phyloP scores from a whole-genome alignment of 2,329 filamentous ascomycete species.

The Plectosphaerella plurivora region DNA sequence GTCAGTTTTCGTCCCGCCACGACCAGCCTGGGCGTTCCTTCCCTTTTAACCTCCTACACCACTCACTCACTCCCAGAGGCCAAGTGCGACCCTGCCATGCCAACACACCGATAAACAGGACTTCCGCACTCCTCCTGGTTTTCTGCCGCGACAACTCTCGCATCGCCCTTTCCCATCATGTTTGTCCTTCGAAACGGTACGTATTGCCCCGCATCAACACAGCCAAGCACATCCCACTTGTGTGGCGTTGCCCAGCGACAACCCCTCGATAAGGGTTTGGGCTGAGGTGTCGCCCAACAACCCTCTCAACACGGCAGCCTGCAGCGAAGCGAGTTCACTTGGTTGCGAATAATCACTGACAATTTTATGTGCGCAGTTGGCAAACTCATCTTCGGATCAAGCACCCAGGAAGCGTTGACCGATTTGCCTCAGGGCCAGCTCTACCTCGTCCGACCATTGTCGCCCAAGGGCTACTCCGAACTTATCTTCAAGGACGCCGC shows the following conservation, averaged over 20 bases:
- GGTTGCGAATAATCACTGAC: background rate
- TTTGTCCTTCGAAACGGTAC: constrained; percentile 34
- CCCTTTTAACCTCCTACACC: constrained; percentile 3
- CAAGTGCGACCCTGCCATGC: background rate
- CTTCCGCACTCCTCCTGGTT: background rate
- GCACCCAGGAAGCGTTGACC: constrained; percentile 86
- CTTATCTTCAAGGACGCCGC: constrained; percentile 98
- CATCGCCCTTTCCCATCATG: constrained; percentile 20
- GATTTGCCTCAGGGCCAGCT: constrained; percentile 95
- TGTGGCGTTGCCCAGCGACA: background rate
- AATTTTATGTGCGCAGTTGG: constrained; percentile 53
- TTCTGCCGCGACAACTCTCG: background rate
- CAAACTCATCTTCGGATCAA: constrained; percentile 86
- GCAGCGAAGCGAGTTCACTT: background rate
- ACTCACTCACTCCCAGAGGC: constrained; percentile 3
- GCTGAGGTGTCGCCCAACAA: background rate
- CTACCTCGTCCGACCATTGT: constrained; percentile 91
- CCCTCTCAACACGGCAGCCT: background rate
- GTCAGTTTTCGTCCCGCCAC: constrained; percentile 4
- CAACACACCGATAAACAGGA: constrained; percentile 4
- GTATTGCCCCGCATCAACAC: constrained; percentile 14
- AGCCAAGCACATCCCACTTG: background rate
- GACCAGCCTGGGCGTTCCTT: constrained; percentile 7
- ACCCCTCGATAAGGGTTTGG: background rate
- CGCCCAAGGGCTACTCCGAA: constrained; percentile 96